Percentiles rank a stretch among this genome's conserved stretches.
Conservation (phyloP, 768 basidiomycete genomes). For the Serpula lacrymans region DNA sequence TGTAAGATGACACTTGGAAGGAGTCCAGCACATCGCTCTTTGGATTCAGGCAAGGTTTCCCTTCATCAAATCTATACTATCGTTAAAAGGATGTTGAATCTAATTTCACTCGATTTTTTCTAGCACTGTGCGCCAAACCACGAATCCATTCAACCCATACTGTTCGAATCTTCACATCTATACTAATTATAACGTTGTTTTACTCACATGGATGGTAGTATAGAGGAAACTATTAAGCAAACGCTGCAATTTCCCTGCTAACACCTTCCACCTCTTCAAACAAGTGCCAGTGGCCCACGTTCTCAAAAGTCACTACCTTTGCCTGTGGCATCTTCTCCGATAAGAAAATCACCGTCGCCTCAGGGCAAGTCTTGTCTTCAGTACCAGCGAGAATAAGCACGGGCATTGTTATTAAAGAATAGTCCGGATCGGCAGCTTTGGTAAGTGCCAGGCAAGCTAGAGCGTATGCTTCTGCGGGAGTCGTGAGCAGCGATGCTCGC, state of each 20-base stretch:
- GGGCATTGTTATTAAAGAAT: neutral
- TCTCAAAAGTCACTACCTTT: neutral
- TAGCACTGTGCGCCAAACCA: too few relatives aligned
- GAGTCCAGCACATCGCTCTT: too few relatives aligned
- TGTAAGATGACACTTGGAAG: too few relatives aligned
- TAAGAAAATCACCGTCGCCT: neutral
- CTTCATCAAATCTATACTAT: too few relatives aligned
- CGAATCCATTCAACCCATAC: too few relatives aligned
- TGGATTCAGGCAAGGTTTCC: too few relatives aligned
- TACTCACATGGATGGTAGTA: too few relatives aligned
- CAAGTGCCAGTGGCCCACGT: slow-evolving; percentile 1
- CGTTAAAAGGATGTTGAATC: too few relatives aligned
- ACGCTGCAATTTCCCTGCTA: neutral
- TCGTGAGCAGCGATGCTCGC: neutral
- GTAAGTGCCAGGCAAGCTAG: neutral
- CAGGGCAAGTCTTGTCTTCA: slow-evolving; percentile 1
- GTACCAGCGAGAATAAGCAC: neutral
- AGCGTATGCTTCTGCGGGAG: neutral
- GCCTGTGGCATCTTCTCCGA: neutral
- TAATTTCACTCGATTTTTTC: too few relatives aligned
- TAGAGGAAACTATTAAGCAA: neutral
- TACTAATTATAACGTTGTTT: too few relatives aligned
- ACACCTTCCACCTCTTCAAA: neutral
- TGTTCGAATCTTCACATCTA: too few relatives aligned
- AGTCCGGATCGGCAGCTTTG: neutral